phyloP scores from a whole-genome alignment of 176 grass and related monocot species.

The Poa annua region DNA sequence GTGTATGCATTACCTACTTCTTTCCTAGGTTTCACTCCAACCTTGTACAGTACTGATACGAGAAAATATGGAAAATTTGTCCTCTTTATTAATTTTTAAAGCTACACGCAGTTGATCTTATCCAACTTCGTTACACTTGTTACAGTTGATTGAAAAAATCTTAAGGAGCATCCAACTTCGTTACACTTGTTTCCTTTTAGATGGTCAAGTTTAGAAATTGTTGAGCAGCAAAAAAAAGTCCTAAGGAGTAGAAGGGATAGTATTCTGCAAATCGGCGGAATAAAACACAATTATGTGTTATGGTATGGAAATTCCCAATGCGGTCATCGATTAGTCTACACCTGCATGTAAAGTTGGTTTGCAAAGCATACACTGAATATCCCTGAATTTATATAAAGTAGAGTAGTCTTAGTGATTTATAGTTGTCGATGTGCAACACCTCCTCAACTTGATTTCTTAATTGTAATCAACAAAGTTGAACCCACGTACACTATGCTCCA shows the following conservation, averaged over 20 bases:
- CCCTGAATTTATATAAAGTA: neutral
- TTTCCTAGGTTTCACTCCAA: too few relatives aligned
- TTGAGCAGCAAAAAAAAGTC: neutral
- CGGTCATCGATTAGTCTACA: neutral
- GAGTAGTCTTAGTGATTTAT: neutral
- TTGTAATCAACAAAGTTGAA: neutral
- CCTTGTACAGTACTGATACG: too few relatives aligned
- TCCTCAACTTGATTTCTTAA: too few relatives aligned
- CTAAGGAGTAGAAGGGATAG: neutral
- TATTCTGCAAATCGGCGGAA: neutral
- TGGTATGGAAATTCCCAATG: neutral
- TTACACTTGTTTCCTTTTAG: too few relatives aligned
- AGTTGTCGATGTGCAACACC: neutral
- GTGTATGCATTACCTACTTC: neutral
- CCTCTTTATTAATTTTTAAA: too few relatives aligned
- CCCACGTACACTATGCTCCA: neutral
- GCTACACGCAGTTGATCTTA: too few relatives aligned
- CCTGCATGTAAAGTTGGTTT: neutral
- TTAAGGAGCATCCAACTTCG: too few relatives aligned
- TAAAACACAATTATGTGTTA: neutral
- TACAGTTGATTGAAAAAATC: too few relatives aligned
- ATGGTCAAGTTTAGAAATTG: neutral
- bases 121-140: too few relatives aligned
- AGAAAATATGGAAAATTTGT: too few relatives aligned
- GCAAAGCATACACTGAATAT: neutral